Evolutionary conservation across 495 filamentous ascomycete species (phyloP), one percentile per base, ranked within the genome.

Genomic region (Talaromyces borbonicus): DNA sequence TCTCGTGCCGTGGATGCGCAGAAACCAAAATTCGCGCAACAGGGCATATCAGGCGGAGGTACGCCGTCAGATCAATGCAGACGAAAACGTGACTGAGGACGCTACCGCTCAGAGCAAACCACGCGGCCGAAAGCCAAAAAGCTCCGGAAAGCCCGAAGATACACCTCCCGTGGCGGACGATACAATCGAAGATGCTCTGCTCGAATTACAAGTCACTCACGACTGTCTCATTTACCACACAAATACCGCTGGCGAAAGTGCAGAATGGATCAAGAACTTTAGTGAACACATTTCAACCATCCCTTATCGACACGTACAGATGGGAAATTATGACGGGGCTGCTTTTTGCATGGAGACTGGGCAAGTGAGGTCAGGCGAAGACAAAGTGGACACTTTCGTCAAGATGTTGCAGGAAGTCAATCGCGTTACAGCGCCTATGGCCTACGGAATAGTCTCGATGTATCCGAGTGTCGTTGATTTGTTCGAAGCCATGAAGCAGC

Each of bases 261-360:
- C 85, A 2, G 73, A 83, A 54, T 88, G 84, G 85, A 78, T 92
- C 23, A 74, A 75, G 30, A 74, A 76, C 29, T 90, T 92, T 58
- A 92, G 87, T 1, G 79, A 88, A 54, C 81, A 92, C 49, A 79
- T 94, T 50, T 81, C 80, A 29, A 84, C 80, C 0, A 79, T 84
- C 23, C 85, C 84, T 0, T 90, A 90, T 55, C 75, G 72, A 9
- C 62, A 55, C 5, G 62, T 75, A 48, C 63, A 63, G 15, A 69
- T 73, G 62, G 55, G 59, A 15, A 56, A 52, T 1, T 65, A 71
- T 26, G 69, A 75, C 25, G 55, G 65, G 6, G 78, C 81, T 5
- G 73, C 77, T 2, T 92, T 92, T 65, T 90, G 87, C 62, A 88
- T 90, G 80, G 87, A 88, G 30, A 63, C 67, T 0, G 87, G 87